Evolutionary conservation across 225 moss, liverwort and hornwort species (phyloP).

Genomic region (Physcomitrellopsis africana): DNA sequence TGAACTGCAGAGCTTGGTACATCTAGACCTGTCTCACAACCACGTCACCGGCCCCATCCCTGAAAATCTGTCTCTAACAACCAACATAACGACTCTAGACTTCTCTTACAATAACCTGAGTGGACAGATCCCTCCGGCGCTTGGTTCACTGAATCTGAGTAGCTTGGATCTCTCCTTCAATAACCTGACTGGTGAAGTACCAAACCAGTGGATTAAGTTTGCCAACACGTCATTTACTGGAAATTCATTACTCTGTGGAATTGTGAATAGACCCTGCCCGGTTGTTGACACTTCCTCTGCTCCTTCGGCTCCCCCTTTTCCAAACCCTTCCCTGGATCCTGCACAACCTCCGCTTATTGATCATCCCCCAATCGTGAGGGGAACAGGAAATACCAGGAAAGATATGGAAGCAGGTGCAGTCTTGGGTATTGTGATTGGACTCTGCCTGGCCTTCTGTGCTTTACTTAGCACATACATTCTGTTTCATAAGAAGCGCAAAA

Average conservation of each 20-base stretch:
- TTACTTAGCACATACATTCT: slow-evolving; percentile 37
- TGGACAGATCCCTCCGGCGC: slow-evolving; percentile 47
- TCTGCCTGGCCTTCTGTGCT: slow-evolving; percentile 39
- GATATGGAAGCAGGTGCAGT: slow-evolving; percentile 31
- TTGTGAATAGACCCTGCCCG: slow-evolving; percentile 27
- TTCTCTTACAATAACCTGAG: slow-evolving; percentile 62
- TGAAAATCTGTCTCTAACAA: slow-evolving; percentile 19
- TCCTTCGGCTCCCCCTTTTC: slow-evolving; percentile 20
- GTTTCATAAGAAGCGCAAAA: slow-evolving; percentile 29
- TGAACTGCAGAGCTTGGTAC: slow-evolving; percentile 38
- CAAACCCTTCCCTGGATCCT: slow-evolving; percentile 7
- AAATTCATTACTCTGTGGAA: slow-evolving; percentile 59
- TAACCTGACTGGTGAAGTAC: slow-evolving; percentile 50
- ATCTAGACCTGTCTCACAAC: slow-evolving; percentile 59
- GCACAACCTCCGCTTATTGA: slow-evolving; percentile 6
- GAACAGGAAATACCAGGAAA: not conserved
- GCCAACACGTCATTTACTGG: slow-evolving; percentile 39
- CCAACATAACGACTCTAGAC: slow-evolving; percentile 44
- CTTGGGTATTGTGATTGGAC: slow-evolving; percentile 38
- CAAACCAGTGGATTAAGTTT: slow-evolving; percentile 50
- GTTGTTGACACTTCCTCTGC: not conserved
- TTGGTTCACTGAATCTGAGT: slow-evolving; percentile 39
- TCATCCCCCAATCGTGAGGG: not conserved
- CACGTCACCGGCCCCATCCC: slow-evolving; percentile 55
- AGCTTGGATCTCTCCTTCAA: slow-evolving; percentile 52